These are phyloP conservation scores for Apiospora rasikravindrae DNA, from an alignment of 2,329 filamentous ascomycete genomes.

Conservation along the genomic window DNA sequence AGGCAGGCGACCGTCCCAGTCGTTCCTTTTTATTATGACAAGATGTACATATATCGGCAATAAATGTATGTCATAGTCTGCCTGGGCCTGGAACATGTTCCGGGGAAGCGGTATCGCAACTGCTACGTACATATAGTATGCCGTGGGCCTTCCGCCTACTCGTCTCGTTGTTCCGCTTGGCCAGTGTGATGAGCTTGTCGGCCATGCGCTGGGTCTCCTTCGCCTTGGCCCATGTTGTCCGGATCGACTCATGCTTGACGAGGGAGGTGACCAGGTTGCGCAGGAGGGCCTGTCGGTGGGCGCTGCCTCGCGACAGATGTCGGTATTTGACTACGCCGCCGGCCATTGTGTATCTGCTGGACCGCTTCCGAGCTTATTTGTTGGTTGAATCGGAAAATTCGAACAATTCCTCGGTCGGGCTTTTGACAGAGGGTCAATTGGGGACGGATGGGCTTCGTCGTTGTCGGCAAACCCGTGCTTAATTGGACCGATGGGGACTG, in stretches of 20 bases:
- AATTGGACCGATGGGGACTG: background rate
- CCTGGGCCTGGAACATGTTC: background rate
- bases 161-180: conserved; percentile 90
- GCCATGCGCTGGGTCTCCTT: conserved; percentile 95
- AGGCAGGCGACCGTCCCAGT: background rate
- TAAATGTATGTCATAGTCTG: background rate
- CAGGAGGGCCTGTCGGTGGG: conserved; percentile 89
- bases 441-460: background rate
- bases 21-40: background rate
- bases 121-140: conserved; percentile 79
- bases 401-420: background rate
- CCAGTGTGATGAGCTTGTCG: conserved; percentile 92
- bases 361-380: background rate
- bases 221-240: conserved; percentile 94
- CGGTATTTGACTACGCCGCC: conserved; percentile 87
- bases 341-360: conserved; percentile 64
- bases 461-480: background rate
- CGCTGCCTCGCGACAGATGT: conserved; percentile 82
- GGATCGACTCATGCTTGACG: conserved; percentile 90
- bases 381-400: background rate
- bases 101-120: conserved; percentile 45
- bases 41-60: background rate
- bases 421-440: background rate
- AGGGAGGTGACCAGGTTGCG: conserved; percentile 96
- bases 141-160: conserved; percentile 75